These are phyloP conservation scores for Cladosporium sp. DNA, from an alignment of 2,329 filamentous ascomycete species.

Conservation along the genomic window DNA sequence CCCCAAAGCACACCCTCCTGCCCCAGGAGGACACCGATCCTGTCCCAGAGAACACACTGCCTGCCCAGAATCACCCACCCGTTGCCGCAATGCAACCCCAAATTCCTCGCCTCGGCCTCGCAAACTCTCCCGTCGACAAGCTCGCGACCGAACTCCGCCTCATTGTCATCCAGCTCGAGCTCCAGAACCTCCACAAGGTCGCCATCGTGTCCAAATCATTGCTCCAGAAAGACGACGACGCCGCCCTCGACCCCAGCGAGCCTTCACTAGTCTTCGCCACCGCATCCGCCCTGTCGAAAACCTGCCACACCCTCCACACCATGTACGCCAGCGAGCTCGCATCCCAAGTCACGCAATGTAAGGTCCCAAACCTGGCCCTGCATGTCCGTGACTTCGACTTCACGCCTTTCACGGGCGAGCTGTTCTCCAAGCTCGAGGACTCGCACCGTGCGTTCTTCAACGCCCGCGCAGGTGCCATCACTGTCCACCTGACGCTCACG, in stretches of 20 bases:
- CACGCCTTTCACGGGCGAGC: background rate
- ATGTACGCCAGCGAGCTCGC: background rate
- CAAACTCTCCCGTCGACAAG: background rate
- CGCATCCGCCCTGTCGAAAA: background rate
- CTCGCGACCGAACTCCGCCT: background rate
- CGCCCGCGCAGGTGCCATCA: background rate
- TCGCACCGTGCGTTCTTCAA: background rate
- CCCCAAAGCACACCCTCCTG: too few relatives aligned
- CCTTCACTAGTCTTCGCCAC: background rate
- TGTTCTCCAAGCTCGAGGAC: background rate
- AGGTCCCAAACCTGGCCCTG: background rate
- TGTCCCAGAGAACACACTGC: background rate
- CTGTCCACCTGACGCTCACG: background rate
- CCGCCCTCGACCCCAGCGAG: background rate
- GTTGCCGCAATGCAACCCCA: background rate
- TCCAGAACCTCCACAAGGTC: background rate
- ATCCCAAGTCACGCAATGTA: background rate
- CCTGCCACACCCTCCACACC: background rate
- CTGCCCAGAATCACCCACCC: background rate
- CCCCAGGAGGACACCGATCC: too few relatives aligned
- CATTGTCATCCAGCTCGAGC: background rate
- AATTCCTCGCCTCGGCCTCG: background rate
- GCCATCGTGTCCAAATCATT: background rate
- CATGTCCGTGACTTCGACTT: background rate
- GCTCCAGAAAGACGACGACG: background rate